A percentile compares a stretch with the other conserved stretches of the same genome.
Evolutionary conservation across 2,329 filamentous ascomycete genomes (phyloP).

Genomic region (Fusarium sp.): DNA sequence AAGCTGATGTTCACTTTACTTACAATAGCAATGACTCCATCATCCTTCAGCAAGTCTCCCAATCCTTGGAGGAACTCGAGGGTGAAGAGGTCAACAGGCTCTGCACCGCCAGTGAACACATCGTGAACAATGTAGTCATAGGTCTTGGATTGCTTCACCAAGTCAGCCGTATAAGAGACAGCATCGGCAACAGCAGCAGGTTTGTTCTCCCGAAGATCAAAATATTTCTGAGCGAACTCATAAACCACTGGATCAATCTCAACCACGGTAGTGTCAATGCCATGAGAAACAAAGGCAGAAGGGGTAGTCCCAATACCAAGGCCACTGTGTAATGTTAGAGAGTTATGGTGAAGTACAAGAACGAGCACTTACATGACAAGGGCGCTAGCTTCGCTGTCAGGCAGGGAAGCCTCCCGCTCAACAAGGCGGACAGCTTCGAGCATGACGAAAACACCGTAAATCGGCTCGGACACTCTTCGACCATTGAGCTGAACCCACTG

Average conservation of each 20-base stretch:
- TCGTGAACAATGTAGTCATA: slow-evolving; percentile 98
- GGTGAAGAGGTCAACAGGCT: slow-evolving; percentile 89
- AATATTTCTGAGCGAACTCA: slow-evolving; percentile 83
- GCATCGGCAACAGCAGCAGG: slow-evolving; percentile 85
- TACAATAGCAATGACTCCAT: slow-evolving; percentile 89
- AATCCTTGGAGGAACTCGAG: slow-evolving; percentile 80
- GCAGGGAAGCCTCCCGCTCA: slow-evolving; percentile 61
- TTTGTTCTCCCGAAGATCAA: slow-evolving; percentile 79
- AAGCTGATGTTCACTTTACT: slow-evolving; percentile 44
- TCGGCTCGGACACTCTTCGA: slow-evolving; percentile 75
- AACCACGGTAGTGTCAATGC: slow-evolving; percentile 90
- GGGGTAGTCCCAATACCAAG: slow-evolving; percentile 93
- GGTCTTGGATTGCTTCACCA: slow-evolving; percentile 54
- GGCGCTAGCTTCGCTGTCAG: slow-evolving; percentile 76
- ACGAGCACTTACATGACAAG: slow-evolving; percentile 76
- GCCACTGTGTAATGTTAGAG: slow-evolving; percentile 61
- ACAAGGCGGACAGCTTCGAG: slow-evolving; percentile 89
- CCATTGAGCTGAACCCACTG: slow-evolving; percentile 76
- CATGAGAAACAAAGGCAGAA: slow-evolving; percentile 83
- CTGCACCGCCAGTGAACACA: slow-evolving; percentile 95
- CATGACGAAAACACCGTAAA: slow-evolving; percentile 96
- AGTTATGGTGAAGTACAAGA: background rate
- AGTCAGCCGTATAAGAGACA: slow-evolving; percentile 67
- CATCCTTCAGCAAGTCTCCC: slow-evolving; percentile 72
- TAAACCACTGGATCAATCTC: slow-evolving; percentile 94